Evolutionary conservation across 495 filamentous ascomycete genomes (phyloP).

Genomic region (Friedmanniomyces simplex): DNA sequence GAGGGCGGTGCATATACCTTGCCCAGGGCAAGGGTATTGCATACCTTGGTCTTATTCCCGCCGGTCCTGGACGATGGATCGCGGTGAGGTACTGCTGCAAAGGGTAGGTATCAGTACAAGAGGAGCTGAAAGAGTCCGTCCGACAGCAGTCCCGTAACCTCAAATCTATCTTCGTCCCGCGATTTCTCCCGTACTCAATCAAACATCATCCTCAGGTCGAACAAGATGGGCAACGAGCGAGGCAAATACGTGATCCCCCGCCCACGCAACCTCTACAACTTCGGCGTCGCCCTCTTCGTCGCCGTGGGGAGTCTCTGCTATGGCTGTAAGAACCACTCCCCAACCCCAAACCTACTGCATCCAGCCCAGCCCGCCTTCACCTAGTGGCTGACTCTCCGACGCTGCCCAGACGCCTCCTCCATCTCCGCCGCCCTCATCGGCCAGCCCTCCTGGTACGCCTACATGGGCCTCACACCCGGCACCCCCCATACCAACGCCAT

Average conservation of each 20-base stretch:
- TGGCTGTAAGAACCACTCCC: slow-evolving; percentile 7
- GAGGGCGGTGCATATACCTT: no score
- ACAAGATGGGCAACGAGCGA: not conserved
- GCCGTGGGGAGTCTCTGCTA: slow-evolving; percentile 19
- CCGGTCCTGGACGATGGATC: not conserved
- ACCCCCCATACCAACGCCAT: slow-evolving; percentile 38
- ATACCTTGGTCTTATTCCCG: not conserved
- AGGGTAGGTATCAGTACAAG: not conserved
- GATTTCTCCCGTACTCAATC: not conserved
- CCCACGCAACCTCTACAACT: slow-evolving; percentile 17
- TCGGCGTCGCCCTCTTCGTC: slow-evolving; percentile 16
- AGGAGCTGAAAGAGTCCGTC: not conserved
- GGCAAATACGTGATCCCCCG: slow-evolving; percentile 16
- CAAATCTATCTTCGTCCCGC: not conserved
- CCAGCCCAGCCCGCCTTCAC: no score
- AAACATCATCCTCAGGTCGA: not conserved
- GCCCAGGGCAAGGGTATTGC: not conserved
- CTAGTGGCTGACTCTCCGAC: not conserved
- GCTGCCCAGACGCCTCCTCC: slow-evolving; percentile 8
- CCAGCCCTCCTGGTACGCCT: slow-evolving; percentile 14
- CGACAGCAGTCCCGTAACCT: not conserved
- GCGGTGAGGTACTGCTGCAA: not conserved
- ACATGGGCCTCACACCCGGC: slow-evolving; percentile 23
- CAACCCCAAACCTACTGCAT: not conserved
- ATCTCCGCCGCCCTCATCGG: slow-evolving; percentile 21